Evolutionary conservation across 2,329 filamentous ascomycete genomes (phyloP).

Genomic region (Penicillium sp.): DNA sequence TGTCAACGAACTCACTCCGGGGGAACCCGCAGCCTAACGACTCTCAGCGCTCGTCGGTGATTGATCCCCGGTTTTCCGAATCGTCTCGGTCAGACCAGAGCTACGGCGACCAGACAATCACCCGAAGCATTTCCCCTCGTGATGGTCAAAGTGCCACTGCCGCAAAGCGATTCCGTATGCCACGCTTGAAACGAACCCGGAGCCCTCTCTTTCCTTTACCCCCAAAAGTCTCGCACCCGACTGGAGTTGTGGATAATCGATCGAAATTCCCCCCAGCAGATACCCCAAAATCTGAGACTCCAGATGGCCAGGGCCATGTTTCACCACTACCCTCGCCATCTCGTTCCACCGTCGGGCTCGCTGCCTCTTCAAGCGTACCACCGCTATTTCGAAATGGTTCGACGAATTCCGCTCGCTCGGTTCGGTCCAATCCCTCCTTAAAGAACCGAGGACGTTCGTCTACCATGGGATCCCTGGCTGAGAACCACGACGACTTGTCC

Average conservation of each 20-base stretch:
- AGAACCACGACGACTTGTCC: slow-evolving; percentile 68
- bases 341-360: slow-evolving; percentile 51
- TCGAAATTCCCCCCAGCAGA: slow-evolving; percentile 23
- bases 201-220: slow-evolving; percentile 85
- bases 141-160: slow-evolving; percentile 56
- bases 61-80: slow-evolving; percentile 69
- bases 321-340: slow-evolving; percentile 49
- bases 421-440: slow-evolving; percentile 52
- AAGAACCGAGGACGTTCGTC: slow-evolving; percentile 73
- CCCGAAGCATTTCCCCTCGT: slow-evolving; percentile 58
- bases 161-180: slow-evolving; percentile 75
- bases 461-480: slow-evolving; percentile 78
- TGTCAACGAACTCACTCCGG: slow-evolving; percentile 47
- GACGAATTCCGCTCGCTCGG: slow-evolving; percentile 64
- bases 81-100: slow-evolving; percentile 88
- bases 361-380: slow-evolving; percentile 45
- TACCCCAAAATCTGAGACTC: slow-evolving; percentile 22
- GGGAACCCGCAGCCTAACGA: slow-evolving; percentile 62
- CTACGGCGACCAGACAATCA: slow-evolving; percentile 63
- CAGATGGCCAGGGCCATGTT: slow-evolving; percentile 33
- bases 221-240: slow-evolving; percentile 53
- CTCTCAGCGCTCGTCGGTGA: slow-evolving; percentile 59
- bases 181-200: slow-evolving; percentile 71
- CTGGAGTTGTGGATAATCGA: slow-evolving; percentile 14
- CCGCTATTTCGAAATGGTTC: slow-evolving; percentile 60